Base-by-base conservation (phyloP, 179 eudicot genomes). In the Silene noctiflora region DNA sequence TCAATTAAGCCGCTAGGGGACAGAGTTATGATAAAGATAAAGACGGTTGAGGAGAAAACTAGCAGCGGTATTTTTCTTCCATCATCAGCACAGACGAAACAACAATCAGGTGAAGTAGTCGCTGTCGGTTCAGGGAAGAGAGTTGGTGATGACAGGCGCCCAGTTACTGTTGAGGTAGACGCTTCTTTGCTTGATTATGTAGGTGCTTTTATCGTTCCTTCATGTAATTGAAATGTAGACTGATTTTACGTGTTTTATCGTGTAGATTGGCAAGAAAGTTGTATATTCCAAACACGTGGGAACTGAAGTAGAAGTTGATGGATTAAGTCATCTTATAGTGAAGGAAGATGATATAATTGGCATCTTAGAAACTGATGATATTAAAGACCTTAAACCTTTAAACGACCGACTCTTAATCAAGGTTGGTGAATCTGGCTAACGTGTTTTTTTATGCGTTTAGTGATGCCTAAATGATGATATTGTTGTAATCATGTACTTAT, bases 271-370 rank as follows among this genome's bases (percentile, higher is more conserved):
- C n/a, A 74, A 82, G 71, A 83, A 82, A 80, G 86, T 95, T 75
- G 81, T 93, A 53, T 95, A 89, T 81, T 91, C 99, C 69, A 95
- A 89, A 84, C 93, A 89, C 78, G 83, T 94, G 16, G 99, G 97
- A 65, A 95, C 97, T 6, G 97, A 92, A 71, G 81, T 95, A 68
- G 97, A 93, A 80, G 83, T 95, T 77, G 83, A 91, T 77, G 97
- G 97, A 59, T 22, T 88, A 33, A 87, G 74, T 72, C 99, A 95
- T 82, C 85, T 95, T 44, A 85, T 95, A 46, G 60, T 93, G 85
- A 88, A 87, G 85, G 99, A 95, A 81, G 99, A 95, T 75, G 99
- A 95, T 46, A 84, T 95, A 79, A 85, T 93, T 62, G 99, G 97
- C 19, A 77, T 86, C 71, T 88, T 95, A 62, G 97, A 95, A 59